A percentile compares a stretch with the other conserved stretches of the same genome.
Conservation (phyloP, 2,329 filamentous ascomycete species). For the Ramularia endophylla region DNA sequence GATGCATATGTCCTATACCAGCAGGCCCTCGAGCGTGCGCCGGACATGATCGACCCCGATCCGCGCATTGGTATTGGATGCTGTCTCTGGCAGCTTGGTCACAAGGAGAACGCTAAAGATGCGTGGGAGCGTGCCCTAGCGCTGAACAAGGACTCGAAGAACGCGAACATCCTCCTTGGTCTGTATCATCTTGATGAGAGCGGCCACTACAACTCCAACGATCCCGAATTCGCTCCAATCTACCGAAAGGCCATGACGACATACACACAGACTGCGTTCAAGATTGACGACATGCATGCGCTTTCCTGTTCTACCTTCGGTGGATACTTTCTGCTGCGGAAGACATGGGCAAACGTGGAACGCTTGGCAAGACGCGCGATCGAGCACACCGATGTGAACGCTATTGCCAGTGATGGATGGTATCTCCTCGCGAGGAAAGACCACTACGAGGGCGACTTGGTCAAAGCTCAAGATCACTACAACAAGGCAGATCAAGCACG, state of each 20-base stretch:
- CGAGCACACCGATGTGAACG: slow-evolving; percentile 91
- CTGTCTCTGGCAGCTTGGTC: slow-evolving; percentile 94
- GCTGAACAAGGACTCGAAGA: slow-evolving; percentile 76
- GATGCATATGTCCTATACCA: slow-evolving; percentile 84
- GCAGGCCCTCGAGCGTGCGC: slow-evolving; percentile 77
- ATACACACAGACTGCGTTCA: slow-evolving; percentile 90
- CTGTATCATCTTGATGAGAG: slow-evolving; percentile 86
- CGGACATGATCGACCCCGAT: slow-evolving; percentile 83
- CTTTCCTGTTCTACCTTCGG: slow-evolving; percentile 88
- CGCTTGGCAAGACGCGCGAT: slow-evolving; percentile 87
- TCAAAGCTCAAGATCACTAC: slow-evolving; percentile 79
- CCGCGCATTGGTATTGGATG: slow-evolving; percentile 93
- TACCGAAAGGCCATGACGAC: slow-evolving; percentile 94
- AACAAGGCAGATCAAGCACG: slow-evolving; percentile 84
- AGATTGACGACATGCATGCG: slow-evolving; percentile 84
- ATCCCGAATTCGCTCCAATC: slow-evolving; percentile 73
- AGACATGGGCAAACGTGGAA: slow-evolving; percentile 74
- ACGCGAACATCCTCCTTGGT: slow-evolving; percentile 83
- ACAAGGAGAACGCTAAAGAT: slow-evolving; percentile 82
- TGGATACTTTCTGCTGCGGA: slow-evolving; percentile 79
- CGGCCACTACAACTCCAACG: slow-evolving; percentile 72
- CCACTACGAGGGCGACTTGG: slow-evolving; percentile 70
- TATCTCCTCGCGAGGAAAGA: slow-evolving; percentile 89
- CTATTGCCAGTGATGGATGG: slow-evolving; percentile 96
- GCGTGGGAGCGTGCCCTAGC: slow-evolving; percentile 88